Evolutionary conservation across 2,329 filamentous ascomycete species (phyloP), one percentile per base, ranked within the genome.

Genomic region (Lasiodiplodia sp.): DNA sequence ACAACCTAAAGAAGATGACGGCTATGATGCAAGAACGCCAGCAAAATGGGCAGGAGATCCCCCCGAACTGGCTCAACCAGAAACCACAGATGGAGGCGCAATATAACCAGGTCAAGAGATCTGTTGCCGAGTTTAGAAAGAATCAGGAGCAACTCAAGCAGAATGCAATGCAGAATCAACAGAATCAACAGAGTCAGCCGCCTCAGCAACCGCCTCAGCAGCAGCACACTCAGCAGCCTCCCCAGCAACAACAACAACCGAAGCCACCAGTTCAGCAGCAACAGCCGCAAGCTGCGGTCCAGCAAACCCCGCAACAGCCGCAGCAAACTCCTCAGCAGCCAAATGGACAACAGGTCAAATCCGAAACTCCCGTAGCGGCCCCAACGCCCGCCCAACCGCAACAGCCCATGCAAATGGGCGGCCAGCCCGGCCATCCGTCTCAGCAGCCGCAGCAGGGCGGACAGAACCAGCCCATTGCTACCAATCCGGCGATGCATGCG

Each of bases 81-180:
- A 79, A 77, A 68, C 63, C 69, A 52, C 72, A 73, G 25, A 66
- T 75, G 25, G 76, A 79, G 68, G 73, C 76, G 63, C 75, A 78
- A 51, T 76, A 77, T 56, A 68, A 72, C 2, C 58, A 69, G 7
- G 74, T 74, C 37, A 78, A 78, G 67, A 72, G 73, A 14, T 78
- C 74, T 53, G 71, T 80, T 12, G 75, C 79, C 1, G 78, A 77
- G 31, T 80, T 81, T 49, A 73, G 78, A 40, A 73, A 73, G 38
- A 72, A 77, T 65, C 78, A 80, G 68, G 73, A 72, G 31, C 69
- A 73, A 53, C 78, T 75, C 73, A 80, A 78, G 72, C 66, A 65
- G 8, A 8, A 47, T 7, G 28, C 49, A 63, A 8, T 16, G 34
- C 56, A 58, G 37, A 58, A 40, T 16, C 56, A 56, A 57, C 66